Evolutionary conservation across 2,329 filamentous ascomycete genomes (phyloP), one percentile per base, ranked within the genome.

Genomic region (Thielaviopsis punctulata): DNA sequence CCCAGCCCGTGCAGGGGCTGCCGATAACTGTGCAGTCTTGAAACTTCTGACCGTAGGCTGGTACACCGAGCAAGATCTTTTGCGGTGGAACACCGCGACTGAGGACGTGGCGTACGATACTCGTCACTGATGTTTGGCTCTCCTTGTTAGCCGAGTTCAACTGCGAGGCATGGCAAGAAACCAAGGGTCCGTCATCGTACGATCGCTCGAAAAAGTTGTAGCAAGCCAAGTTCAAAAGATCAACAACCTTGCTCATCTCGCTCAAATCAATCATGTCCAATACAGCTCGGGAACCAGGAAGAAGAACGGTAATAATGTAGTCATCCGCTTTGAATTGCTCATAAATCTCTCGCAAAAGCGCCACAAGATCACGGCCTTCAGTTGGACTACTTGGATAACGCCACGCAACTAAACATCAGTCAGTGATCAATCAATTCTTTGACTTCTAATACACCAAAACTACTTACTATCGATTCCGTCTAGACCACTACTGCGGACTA

Each of bases 381-480:
- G n/a, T 19, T 2, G 33, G 3, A 13, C 21, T 24, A 6, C 22
- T 22, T 7, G 45, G 45, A 21, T 48, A 48, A 25, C 48, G 45
- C 51, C 51, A 52, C 5, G 48, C 48, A 15, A 52, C 51, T 52
- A 15, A 12, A 10, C 10, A 27, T 27, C 25, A 27, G 5, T 27
- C 10, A 27, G 25, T 18, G 24, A 30, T 43, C 30, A 44, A 30
- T 41, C 30, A 22, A 27, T 24, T 18, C 8, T 15, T 19, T 18
- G 8, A 18, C 24, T 22, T n/a, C 9, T 21, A 10, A 18, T 21
- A 52, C 30, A 46, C n/a, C n/a, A n/a, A n/a, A n/a, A n/a, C 23
- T 47, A 52, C 51, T 52, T 44, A 52, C 51, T 47, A n/a, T 52
- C 51, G 21, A 52, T 48, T 6, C 51, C 51, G n/a, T 52, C 51